Evolutionary conservation across 306 rosid genomes (phyloP).

Genomic region (Pterocarpus macrocarpus): DNA sequence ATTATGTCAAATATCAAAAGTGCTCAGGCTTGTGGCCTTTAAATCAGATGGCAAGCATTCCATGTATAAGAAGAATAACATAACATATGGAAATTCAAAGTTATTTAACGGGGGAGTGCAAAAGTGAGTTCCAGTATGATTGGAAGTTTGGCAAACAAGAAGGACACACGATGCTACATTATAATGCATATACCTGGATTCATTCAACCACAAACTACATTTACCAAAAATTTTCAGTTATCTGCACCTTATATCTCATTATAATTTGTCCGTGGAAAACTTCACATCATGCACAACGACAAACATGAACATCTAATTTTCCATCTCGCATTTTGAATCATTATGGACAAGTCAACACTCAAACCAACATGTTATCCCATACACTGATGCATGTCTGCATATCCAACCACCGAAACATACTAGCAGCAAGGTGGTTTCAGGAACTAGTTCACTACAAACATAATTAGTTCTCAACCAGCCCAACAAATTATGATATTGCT

Average conservation of each 20-base stretch:
- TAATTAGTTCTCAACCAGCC: constrained; percentile 9
- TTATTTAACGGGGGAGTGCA: background rate
- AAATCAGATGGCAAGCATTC: constrained; percentile 25
- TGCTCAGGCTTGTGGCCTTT: constrained; percentile 6
- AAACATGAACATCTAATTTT: constrained; percentile 23
- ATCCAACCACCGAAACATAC: background rate
- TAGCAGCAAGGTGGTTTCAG: constrained; percentile 1
- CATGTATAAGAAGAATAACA: background rate
- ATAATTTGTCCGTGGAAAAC: background rate
- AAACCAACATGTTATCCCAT: constrained; percentile 2
- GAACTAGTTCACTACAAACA: background rate
- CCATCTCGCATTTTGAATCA: background rate
- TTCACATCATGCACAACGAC: constrained; percentile 15
- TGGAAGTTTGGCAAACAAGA: constrained; percentile 5
- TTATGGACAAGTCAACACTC: constrained; percentile 18
- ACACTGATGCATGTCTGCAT: background rate
- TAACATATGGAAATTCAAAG: background rate
- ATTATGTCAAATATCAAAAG: constrained; percentile 24
- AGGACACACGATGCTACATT: constrained; percentile 14
- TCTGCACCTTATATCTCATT: constrained; percentile 1
- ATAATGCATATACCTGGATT: constrained; percentile 25
- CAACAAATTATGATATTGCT: background rate
- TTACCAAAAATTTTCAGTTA: background rate
- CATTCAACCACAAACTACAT: background rate
- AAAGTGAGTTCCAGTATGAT: constrained; percentile 6